phyloP scores from a whole-genome alignment of 176 grass and related monocot genomes.

The Ampelocalamus luodianensis region DNA sequence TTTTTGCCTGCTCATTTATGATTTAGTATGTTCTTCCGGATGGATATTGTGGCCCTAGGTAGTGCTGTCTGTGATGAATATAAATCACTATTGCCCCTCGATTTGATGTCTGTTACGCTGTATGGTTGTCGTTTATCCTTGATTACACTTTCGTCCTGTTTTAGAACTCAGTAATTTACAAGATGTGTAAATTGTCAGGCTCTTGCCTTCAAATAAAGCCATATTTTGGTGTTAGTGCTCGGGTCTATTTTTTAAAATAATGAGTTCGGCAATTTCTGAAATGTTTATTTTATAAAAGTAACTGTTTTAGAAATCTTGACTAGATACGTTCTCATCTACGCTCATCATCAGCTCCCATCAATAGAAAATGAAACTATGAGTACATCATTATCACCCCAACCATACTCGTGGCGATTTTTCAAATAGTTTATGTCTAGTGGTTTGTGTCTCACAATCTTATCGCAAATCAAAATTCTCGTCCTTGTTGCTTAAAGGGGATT shows the following conservation, averaged over 20 bases:
- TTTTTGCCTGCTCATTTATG: no score
- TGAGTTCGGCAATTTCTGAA: background rate
- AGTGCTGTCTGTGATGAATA: background rate
- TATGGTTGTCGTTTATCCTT: background rate
- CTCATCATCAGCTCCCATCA: background rate
- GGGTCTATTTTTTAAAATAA: background rate
- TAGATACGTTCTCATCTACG: background rate
- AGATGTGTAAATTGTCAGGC: background rate
- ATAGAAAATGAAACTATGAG: background rate
- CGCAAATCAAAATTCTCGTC: background rate
- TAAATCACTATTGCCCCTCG: background rate
- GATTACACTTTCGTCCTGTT: background rate
- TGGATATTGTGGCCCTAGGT: background rate
- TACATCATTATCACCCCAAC: background rate
- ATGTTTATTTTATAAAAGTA: background rate
- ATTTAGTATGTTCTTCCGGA: no score
- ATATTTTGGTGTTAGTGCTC: background rate
- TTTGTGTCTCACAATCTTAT: background rate
- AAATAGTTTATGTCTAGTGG: background rate
- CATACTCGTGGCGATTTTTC: background rate
- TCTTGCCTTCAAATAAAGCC: background rate
- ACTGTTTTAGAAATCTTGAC: background rate
- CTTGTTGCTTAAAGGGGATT: background rate
- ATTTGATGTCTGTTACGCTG: background rate
- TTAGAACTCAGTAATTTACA: background rate